Percentiles rank a stretch among this genome's conserved stretches.
These are phyloP conservation scores for Entomortierella lignicola DNA, from an alignment of 192 early-diverging fungal genomes.

Conservation along the genomic window DNA sequence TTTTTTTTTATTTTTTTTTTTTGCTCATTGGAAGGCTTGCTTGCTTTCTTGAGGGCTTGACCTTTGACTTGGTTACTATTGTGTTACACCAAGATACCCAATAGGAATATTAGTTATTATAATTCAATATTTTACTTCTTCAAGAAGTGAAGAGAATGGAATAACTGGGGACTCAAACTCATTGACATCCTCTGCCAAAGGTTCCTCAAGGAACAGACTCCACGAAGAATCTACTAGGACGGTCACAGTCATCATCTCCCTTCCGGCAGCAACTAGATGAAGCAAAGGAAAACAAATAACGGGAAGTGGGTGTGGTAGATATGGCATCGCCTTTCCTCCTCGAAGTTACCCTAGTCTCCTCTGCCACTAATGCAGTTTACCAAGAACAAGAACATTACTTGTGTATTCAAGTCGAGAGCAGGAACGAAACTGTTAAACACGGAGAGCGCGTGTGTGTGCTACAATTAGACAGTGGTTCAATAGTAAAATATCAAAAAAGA, in stretches of 20 bases:
- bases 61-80: not conserved
- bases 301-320: conserved; percentile 3
- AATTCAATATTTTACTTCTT: not conserved
- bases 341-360: not conserved
- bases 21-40: not conserved
- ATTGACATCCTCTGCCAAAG: conserved; percentile 14
- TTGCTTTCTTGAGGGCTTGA: not conserved
- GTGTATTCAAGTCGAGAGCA: too few relatives aligned
- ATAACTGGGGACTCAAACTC: conserved; percentile 1
- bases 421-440: too few relatives aligned
- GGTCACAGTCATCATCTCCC: conserved; percentile 6
- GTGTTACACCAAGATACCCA: too few relatives aligned
- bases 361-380: not conserved
- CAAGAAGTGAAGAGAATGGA: not conserved
- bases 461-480: too few relatives aligned
- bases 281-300: conserved; percentile 7
- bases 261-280: conserved; percentile 6
- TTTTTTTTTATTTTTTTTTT: too few relatives aligned
- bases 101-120: not conserved
- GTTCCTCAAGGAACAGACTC: conserved; percentile 6
- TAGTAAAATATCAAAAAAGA: too few relatives aligned
- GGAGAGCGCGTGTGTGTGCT: too few relatives aligned
- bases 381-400: too few relatives aligned
- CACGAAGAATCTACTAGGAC: conserved; percentile 6
- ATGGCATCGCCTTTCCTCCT: conserved; percentile 4